Base-by-base conservation (phyloP, 345 rosid species). In the Hibiscus syriacus region DNA sequence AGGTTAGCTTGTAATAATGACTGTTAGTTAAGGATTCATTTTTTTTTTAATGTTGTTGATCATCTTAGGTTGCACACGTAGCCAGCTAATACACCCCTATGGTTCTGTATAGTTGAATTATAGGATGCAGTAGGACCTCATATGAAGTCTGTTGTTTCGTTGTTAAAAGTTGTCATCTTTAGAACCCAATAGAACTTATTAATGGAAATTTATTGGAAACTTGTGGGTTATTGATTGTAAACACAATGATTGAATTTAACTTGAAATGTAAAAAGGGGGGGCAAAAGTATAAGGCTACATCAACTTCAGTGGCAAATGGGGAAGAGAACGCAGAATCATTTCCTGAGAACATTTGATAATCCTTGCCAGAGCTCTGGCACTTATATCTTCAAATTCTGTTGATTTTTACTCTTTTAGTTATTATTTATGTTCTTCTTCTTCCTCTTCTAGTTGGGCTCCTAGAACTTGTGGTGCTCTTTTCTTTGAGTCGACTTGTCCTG, bases 271-370 rank as follows among this genome's bases (percentile, higher is more conserved):
- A 11, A 34, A 34, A 6, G 2, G 8, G n/a, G 36, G 16, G 46
- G 29, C 22, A 19, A 30, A 19, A 9, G 8, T 5, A 32, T 17
- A 48, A 59, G 3, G 26, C 45, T 2, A 9, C 30, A 59, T 57
- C 86, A 67, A 34, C 16, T 36, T 59, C 14, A 32, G 10, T 59
- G 65, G 65, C n/a, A 38, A 7, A 59, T 36, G 23, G 16, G 27
- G 14, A 17, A 11, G 20, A 19, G 65, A 29, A 60, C 36, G 64
- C n/a, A 1, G 29, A 60, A 20, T 2, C 19, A 6, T 62, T 61
- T 20, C 65, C 48, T 61, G 17, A n/a, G n/a, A n/a, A n/a, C n/a
- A n/a, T n/a, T n/a, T n/a, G n/a, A n/a, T n/a, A n/a, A n/a, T n/a
- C n/a, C 49, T 12, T 38, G 17, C 38, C 16, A 39, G 20, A 38